phyloP scores from a whole-genome alignment of 148 eudicot genomes.

The Limonium bicolor region DNA sequence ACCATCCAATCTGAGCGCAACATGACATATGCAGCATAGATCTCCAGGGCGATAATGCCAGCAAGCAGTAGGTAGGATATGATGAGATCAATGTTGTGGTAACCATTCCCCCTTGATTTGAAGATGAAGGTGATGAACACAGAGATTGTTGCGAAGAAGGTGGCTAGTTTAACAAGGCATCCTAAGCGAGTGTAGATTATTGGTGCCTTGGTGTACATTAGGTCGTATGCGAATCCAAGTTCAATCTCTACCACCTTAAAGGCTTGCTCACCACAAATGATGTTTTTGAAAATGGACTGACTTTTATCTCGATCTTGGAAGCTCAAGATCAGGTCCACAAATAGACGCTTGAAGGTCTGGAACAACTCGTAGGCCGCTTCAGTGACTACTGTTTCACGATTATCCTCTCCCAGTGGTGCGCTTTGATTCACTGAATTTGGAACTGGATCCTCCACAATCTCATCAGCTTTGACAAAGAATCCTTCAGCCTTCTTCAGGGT shows the following conservation, averaged over 20 bases:
- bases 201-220: conserved; percentile 32
- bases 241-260: conserved; percentile 35
- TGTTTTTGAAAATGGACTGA: conserved; percentile 12
- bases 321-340: conserved; percentile 37
- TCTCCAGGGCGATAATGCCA: conserved; percentile 18
- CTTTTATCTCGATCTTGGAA: conserved; percentile 29
- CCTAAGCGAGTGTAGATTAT: conserved; percentile 13
- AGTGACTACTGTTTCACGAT: conserved; percentile 2
- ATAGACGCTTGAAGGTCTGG: conserved; percentile 29
- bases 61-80: conserved; percentile 24
- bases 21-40: conserved; percentile 10
- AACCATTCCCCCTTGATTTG: conserved; percentile 1
- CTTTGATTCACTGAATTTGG: neutral
- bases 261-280: conserved; percentile 3
- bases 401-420: neutral
- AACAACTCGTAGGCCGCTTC: conserved; percentile 16
- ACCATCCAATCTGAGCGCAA: conserved; percentile 22
- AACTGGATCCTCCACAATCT: conserved; percentile 16
- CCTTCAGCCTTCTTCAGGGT: conserved; percentile 31
- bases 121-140: conserved; percentile 10
- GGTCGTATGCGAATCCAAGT: conserved; percentile 32
- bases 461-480: conserved; percentile 16
- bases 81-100: conserved; percentile 10
- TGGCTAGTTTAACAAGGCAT: conserved; percentile 5
- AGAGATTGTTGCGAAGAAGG: conserved; percentile 1